A percentile compares a stretch with the other conserved stretches of the same genome.
Conservation (phyloP, 148 eudicot genomes). For the Fagopyrum tataricum region DNA sequence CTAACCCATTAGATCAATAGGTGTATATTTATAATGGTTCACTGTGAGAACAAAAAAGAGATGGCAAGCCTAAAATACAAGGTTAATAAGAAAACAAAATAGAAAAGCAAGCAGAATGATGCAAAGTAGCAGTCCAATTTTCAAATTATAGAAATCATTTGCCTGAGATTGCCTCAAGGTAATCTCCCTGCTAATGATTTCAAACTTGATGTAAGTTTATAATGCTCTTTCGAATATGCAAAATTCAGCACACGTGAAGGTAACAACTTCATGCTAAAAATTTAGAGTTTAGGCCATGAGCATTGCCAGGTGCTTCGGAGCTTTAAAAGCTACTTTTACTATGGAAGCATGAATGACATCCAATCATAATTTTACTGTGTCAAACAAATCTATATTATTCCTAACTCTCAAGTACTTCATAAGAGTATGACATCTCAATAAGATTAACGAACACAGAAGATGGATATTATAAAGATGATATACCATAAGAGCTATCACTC, state of each 20-base stretch:
- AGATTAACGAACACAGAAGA: no score
- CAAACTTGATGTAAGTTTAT: not conserved
- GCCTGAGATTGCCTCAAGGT: not conserved
- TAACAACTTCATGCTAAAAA: not conserved
- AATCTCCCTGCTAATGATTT: not conserved
- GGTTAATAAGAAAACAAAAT: not conserved
- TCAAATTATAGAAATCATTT: not conserved
- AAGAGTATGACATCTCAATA: no score
- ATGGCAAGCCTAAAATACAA: not conserved
- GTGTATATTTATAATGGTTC: not conserved
- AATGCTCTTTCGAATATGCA: not conserved
- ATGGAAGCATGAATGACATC: not conserved
- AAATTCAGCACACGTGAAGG: not conserved
- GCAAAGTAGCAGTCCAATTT: not conserved
- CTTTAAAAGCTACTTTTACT: not conserved
- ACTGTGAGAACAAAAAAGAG: not conserved
- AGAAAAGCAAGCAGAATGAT: not conserved
- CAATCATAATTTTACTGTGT: not conserved
- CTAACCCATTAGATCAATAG: not conserved
- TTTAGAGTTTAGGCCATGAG: no score
- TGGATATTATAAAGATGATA: not conserved
- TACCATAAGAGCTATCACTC: slow-evolving; percentile 25
- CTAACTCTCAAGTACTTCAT: no score
- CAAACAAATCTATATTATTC: no score
- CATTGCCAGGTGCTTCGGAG: no score